Base-by-base conservation (phyloP, 768 basidiomycete genomes). In the Hemileccinum rubropunctum region DNA sequence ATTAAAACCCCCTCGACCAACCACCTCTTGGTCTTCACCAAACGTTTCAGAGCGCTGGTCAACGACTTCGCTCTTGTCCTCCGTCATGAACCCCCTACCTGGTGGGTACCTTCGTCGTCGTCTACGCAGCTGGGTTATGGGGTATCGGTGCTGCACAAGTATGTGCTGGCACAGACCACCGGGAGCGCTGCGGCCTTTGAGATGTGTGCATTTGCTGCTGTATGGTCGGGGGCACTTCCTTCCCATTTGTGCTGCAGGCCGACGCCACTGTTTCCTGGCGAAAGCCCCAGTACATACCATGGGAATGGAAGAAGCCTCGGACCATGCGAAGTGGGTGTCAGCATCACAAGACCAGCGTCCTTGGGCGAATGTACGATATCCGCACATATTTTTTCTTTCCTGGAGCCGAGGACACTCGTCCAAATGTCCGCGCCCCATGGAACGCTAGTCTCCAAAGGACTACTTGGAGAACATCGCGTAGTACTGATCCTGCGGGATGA, bases 241-340 rank as follows among this genome's bases (percentile, higher is more conserved):
- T 65, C 64, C 64, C 70, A 68, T 66, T 50, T 69, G 67, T 68
- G 62, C 66, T 64, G 59, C 54, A 56, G 57, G 50, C 53, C 56
- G 58, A 63, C 48, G 60, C 69, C 60, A 59, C 58, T 58, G 48
- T 62, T 62, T 60, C 58, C 58, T 63, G 59, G 62, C 56, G 49
- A 38, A 59, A 42, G 54, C 57, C 57, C 53, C 57, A 69, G 73
- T 72, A 73, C 72, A 74, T 77, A 77, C 76, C 76, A 77, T 77
- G 76, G 74, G 76, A 77, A 77, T 77, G 76, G 75, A 77, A 77
- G 73, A 77, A 70, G 71, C 64, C 63, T 60, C 66, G 59, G 71
- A 71, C 71, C 71, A 73, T 67, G 62, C 56, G 45, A 57, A 43
- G 64, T 53, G 50, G 55, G 27, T 61, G 64, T 52, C 23, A 52